These are phyloP conservation scores for Endotrypanum monterogeii DNA, from an alignment of 208 protist genomes.

Conservation along the genomic window DNA sequence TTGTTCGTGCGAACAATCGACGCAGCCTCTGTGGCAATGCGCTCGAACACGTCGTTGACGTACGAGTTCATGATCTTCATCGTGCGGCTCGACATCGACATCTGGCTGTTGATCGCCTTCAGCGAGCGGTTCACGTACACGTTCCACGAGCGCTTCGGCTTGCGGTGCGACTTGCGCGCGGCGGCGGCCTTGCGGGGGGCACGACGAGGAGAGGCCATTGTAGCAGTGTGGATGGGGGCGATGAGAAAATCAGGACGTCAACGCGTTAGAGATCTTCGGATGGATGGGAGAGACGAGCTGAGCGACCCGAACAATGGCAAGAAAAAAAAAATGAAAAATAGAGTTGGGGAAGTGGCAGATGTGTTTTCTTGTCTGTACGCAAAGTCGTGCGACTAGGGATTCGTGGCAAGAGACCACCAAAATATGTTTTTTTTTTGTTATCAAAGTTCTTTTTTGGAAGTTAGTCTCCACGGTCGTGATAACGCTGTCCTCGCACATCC, in stretches of 20 bases:
- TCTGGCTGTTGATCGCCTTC: slow-evolving; percentile 96
- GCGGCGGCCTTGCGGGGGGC: slow-evolving; percentile 29
- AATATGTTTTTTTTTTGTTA: too few relatives aligned
- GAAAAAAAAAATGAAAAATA: too few relatives aligned
- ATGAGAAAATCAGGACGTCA: not conserved
- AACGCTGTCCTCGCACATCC: too few relatives aligned
- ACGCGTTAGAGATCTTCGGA: not conserved
- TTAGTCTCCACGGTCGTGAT: too few relatives aligned
- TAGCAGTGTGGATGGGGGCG: not conserved
- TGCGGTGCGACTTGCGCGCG: slow-evolving; percentile 53
- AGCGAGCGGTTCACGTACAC: slow-evolving; percentile 93
- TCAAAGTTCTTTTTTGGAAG: too few relatives aligned
- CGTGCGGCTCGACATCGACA: slow-evolving; percentile 94
- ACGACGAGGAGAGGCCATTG: slow-evolving; percentile 61
- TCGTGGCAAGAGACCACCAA: too few relatives aligned
- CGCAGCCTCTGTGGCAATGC: slow-evolving; percentile 94
- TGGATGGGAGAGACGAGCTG: not conserved
- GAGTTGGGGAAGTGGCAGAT: too few relatives aligned
- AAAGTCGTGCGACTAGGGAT: too few relatives aligned
- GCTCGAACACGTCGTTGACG: slow-evolving; percentile 98
- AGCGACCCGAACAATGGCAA: not conserved
- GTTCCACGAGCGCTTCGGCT: slow-evolving; percentile 81
- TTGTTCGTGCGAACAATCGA: slow-evolving; percentile 95
- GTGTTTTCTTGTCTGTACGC: too few relatives aligned
- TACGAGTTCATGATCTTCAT: slow-evolving; percentile 99